A percentile compares a stretch with the other conserved stretches of the same genome.
Evolutionary conservation across 352 stramenopile species (phyloP).

Genomic region (Phytophthora colocasiae): DNA sequence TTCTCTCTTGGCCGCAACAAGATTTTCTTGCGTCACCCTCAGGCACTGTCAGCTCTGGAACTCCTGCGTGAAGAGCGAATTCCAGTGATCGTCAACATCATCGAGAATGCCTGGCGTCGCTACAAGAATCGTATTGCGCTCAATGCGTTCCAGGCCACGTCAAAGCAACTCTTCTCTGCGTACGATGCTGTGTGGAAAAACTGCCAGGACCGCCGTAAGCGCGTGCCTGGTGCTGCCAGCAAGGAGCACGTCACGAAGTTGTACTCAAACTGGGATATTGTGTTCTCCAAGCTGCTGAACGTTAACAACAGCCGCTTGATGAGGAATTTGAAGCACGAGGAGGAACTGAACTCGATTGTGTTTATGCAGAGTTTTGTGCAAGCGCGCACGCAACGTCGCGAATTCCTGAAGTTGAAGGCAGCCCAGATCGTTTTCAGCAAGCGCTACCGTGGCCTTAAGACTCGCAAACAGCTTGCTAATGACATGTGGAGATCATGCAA

Average conservation of each 20-base stretch:
- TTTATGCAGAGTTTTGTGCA: conserved; percentile 83
- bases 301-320: conserved; percentile 51
- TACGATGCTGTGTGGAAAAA: conserved; percentile 69
- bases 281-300: conserved; percentile 63
- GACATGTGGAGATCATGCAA: conserved; percentile 80
- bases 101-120: conserved; percentile 86
- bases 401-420: conserved; percentile 62
- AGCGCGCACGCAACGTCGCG: conserved; percentile 51
- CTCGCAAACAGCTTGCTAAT: conserved; percentile 70
- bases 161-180: conserved; percentile 55
- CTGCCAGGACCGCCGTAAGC: conserved; percentile 75
- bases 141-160: conserved; percentile 61
- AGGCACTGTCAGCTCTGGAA: conserved; percentile 89
- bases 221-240: conserved; percentile 56
- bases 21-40: conserved; percentile 91
- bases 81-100: conserved; percentile 78
- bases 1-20: conserved; percentile 89
- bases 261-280: conserved; percentile 66
- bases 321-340: conserved; percentile 60
- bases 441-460: conserved; percentile 77
- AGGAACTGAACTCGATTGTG: conserved; percentile 72
- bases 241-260: conserved; percentile 62
- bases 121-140: conserved; percentile 82
- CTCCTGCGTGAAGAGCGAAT: conserved; percentile 82
- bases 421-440: conserved; percentile 84